Conservation (phyloP, 2,329 filamentous ascomycete species). For the Fusarium fracticaudum region DNA sequence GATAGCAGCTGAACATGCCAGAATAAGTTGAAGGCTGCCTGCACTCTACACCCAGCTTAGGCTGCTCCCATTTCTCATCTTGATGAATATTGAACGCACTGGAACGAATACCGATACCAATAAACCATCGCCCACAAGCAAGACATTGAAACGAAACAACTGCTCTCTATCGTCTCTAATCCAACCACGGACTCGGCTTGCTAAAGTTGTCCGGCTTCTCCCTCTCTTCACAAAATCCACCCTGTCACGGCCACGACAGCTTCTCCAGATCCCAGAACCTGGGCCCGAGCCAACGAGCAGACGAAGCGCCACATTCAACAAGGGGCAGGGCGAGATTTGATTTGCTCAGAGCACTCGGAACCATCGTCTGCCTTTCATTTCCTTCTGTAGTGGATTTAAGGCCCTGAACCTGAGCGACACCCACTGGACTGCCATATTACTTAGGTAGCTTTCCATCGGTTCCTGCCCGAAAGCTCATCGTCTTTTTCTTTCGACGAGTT, state of each 20-base stretch:
- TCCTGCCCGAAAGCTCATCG: constrained; percentile 4
- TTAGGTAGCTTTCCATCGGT: not conserved
- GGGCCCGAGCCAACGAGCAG: constrained; percentile 28
- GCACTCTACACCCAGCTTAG: constrained; percentile 1
- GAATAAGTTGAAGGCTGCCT: constrained; percentile 30
- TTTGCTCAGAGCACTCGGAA: constrained; percentile 17
- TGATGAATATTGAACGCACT: not conserved
- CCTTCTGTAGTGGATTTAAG: constrained; percentile 3
- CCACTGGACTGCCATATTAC: not conserved
- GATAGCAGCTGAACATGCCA: not conserved
- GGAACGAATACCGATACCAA: not conserved
- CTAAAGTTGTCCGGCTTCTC: constrained; percentile 14
- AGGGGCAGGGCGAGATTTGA: constrained; percentile 3
- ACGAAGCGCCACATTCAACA: constrained; percentile 23
- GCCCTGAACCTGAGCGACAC: constrained; percentile 8
- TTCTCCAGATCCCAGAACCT: constrained; percentile 3
- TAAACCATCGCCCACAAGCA: not conserved
- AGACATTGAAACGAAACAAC: constrained; percentile 38
- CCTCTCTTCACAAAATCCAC: constrained; percentile 4
- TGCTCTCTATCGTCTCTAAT: not conserved
- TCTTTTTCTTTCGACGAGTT: not conserved
- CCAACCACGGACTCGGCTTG: constrained; percentile 29
- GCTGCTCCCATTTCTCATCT: constrained; percentile 1
- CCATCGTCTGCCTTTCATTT: constrained; percentile 39
- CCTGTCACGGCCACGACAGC: constrained; percentile 20